Percentiles rank a stretch among this genome's conserved stretches.
Conservation (phyloP, 2,329 filamentous ascomycete genomes). For the Pseudogymnoascus sp. region DNA sequence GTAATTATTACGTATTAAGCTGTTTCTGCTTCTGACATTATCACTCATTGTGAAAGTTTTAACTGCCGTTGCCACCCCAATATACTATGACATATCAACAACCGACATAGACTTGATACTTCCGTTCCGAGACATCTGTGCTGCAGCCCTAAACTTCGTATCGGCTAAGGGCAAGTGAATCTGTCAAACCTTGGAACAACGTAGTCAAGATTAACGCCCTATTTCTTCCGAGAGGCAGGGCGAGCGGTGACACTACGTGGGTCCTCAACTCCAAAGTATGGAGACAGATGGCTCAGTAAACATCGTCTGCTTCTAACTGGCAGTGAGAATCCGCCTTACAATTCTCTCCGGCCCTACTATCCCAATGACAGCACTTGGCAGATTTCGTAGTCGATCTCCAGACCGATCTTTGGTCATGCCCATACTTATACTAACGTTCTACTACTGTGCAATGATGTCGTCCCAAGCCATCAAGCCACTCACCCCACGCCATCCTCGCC, state of each 20-base stretch:
- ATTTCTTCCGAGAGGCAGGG: neutral
- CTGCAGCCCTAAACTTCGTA: neutral
- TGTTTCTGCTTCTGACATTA: neutral
- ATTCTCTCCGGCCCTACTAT: neutral
- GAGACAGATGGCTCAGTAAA: neutral
- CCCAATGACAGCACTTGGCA: neutral
- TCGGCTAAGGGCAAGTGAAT: neutral
- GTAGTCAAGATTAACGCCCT: neutral
- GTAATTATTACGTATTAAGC: neutral
- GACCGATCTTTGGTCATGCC: neutral
- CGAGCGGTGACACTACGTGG: neutral
- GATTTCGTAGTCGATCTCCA: neutral
- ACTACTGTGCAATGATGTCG: constrained; percentile 2
- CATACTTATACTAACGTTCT: neutral
- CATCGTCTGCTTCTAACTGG: neutral
- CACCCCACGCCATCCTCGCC: neutral
- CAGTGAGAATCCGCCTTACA: neutral
- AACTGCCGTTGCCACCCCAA: neutral
- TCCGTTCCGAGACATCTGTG: neutral
- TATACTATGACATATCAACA: neutral
- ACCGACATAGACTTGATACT: neutral
- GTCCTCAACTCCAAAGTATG: neutral
- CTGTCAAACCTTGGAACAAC: neutral
- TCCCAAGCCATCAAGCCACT: neutral
- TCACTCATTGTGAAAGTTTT: neutral